Evolutionary conservation across 2,329 filamentous ascomycete genomes (phyloP).

Genomic region (Diaporthe capsici): DNA sequence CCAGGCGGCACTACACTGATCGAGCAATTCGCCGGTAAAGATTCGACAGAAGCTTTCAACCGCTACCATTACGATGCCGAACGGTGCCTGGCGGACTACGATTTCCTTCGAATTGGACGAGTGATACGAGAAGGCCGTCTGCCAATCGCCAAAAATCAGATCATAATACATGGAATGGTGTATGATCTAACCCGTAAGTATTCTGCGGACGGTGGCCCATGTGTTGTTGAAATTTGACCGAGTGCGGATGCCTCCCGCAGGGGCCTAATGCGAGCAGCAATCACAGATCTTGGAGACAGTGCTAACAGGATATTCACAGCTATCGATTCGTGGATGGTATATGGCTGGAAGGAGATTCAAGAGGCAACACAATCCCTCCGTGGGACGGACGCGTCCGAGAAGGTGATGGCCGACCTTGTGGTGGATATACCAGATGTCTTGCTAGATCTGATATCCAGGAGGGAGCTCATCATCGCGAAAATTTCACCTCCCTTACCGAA

Average conservation of each 20-base stretch:
- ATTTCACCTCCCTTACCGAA: neutral
- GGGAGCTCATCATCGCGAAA: slow-evolving; percentile 13
- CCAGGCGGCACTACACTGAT: slow-evolving; percentile 1
- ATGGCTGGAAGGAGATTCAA: neutral
- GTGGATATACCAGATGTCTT: neutral
- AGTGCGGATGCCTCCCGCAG: too few species aligned
- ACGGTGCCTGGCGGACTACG: neutral
- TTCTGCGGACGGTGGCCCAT: neutral
- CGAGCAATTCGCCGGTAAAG: neutral
- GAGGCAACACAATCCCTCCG: neutral
- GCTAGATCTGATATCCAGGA: neutral
- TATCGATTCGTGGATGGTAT: neutral
- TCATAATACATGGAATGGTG: neutral
- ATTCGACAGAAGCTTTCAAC: neutral
- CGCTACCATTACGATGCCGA: neutral
- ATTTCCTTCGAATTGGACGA: slow-evolving; percentile 11
- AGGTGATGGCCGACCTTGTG: neutral
- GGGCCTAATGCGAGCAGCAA: neutral
- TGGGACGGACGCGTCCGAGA: slow-evolving; percentile 9
- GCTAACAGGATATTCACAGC: neutral
- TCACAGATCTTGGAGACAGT: accelerated
- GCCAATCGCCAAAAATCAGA: neutral
- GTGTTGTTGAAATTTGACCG: too few species aligned
- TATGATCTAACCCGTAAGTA: slow-evolving; percentile 15
- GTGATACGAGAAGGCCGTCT: neutral